Base-by-base conservation (phyloP, 2,329 filamentous ascomycete species). In the Lasiodiplodia theobromae region DNA sequence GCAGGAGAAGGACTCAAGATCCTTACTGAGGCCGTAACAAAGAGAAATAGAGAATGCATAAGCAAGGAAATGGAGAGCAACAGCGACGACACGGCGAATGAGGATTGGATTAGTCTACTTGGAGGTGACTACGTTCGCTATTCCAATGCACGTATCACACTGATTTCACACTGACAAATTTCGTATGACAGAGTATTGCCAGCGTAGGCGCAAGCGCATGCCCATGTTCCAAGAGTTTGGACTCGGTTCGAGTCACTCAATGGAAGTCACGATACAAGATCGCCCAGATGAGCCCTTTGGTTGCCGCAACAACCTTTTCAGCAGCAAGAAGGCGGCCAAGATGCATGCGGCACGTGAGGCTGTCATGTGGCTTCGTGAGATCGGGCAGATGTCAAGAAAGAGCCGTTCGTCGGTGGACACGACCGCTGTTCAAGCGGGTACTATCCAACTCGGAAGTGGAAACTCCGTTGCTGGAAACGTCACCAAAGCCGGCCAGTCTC, bases 261-360 rank as follows among this genome's bases (percentile, higher is more conserved):
- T 77, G 70, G 73, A 76, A 44, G 58, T 75, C 51, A 72, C 70
- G 38, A 69, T 81, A 37, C 69, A 73, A 18, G 47, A 51, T 21
- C 71, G 69, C 51, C 72, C 75, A 21, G 53, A 70, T 5, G 4
- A 40, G 0, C 63, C 73, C 28, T 83, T 83, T 68, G 82, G 83
- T 68, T 75, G 75, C 23, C 71, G 72, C 11, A 70, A 70, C 2
- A 68, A 69, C 0, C 71, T 76, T 11, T 81, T 81, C 72, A 66
- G 72, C 2, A 77, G 71, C 37, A 85, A 84, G 66, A 79, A 81
- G 69, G 74, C 76, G 7, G 83, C 83, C 1, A 79, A 79, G 21
- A 76, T 77, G 44, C 73, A 77, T 62, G 80, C 82, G 28, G 81
- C 83, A 10, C 72, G 74, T 66, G 75, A 77, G 68, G 82, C 82